Evolutionary conservation across 305 asterid genomes (phyloP).

Genomic region (Plantago rigida): DNA sequence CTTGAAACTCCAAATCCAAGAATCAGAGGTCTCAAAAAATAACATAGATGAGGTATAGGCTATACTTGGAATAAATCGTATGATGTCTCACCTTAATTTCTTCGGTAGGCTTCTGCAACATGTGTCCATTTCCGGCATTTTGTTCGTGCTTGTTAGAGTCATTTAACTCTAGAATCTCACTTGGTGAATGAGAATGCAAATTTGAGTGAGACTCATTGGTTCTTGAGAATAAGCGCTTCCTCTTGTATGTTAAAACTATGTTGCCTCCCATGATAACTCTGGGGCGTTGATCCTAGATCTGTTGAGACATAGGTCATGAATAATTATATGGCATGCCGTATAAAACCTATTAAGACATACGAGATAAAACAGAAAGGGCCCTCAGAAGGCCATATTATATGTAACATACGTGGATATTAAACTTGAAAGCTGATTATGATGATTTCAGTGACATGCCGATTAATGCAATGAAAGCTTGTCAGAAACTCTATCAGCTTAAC

Average conservation of each 20-base stretch:
- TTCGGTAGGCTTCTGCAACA: not conserved
- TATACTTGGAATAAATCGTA: not conserved
- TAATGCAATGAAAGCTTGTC: no score
- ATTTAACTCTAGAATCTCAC: slow-evolving; percentile 25
- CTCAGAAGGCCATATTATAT: no score
- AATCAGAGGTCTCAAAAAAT: no score
- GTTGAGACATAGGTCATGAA: not conserved
- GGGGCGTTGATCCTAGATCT: not conserved
- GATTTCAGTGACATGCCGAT: no score
- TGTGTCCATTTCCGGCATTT: slow-evolving; percentile 21
- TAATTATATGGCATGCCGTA: not conserved
- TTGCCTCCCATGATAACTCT: slow-evolving; percentile 35
- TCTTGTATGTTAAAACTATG: slow-evolving; percentile 59
- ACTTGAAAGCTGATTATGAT: no score
- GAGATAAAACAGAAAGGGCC: no score
- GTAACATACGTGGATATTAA: no score
- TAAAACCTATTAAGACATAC: no score
- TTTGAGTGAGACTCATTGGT: slow-evolving; percentile 23
- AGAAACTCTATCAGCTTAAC: no score
- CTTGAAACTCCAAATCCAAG: no score
- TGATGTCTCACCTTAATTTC: slow-evolving; percentile 5
- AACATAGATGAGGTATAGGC: no score
- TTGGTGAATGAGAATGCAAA: slow-evolving; percentile 26
- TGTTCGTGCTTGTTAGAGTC: slow-evolving; percentile 28
- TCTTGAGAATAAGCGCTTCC: slow-evolving; percentile 42